Evolutionary conservation across 495 filamentous ascomycete species (phyloP).

Genomic region (Penicillium dipodomyicola): DNA sequence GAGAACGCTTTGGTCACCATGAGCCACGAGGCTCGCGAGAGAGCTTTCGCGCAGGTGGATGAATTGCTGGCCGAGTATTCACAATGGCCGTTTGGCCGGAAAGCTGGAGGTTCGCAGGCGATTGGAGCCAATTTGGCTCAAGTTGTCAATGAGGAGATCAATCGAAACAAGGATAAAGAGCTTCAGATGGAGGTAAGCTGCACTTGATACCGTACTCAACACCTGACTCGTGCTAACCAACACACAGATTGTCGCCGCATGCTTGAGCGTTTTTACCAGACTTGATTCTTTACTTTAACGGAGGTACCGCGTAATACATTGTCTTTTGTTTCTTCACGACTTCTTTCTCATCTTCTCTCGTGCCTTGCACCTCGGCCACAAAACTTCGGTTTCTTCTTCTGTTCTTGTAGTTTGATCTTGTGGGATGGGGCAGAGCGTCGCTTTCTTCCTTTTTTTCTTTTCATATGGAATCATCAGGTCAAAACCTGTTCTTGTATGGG

Average conservation of each 20-base stretch:
- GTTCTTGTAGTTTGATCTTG: slow-evolving; percentile 39
- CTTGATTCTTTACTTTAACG: slow-evolving; percentile 86
- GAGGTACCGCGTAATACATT: slow-evolving; percentile 28
- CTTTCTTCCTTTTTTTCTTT: slow-evolving; percentile 3
- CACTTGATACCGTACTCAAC: neutral
- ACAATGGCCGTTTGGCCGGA: slow-evolving; percentile 90
- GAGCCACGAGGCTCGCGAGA: slow-evolving; percentile 88
- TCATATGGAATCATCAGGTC: slow-evolving; percentile 24
- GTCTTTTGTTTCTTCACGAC: slow-evolving; percentile 17
- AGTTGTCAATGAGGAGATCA: slow-evolving; percentile 83
- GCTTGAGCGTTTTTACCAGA: slow-evolving; percentile 93
- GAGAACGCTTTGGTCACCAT: slow-evolving; percentile 94
- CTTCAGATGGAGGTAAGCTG: slow-evolving; percentile 82
- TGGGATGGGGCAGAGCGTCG: slow-evolving; percentile 34
- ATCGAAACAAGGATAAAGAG: slow-evolving; percentile 81
- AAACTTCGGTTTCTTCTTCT: slow-evolving; percentile 25
- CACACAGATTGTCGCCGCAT: slow-evolving; percentile 79
- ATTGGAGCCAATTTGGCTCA: slow-evolving; percentile 94
- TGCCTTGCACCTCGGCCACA: slow-evolving; percentile 17
- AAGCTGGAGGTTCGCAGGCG: slow-evolving; percentile 67
- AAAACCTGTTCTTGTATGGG: slow-evolving; percentile 36
- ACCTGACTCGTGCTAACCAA: slow-evolving; percentile 23
- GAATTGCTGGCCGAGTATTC: slow-evolving; percentile 93
- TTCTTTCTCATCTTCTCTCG: slow-evolving; percentile 7
- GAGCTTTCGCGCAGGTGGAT: slow-evolving; percentile 95